phyloP scores from a whole-genome alignment of 2,329 filamentous ascomycete genomes.

The Sporothrix mexicana region DNA sequence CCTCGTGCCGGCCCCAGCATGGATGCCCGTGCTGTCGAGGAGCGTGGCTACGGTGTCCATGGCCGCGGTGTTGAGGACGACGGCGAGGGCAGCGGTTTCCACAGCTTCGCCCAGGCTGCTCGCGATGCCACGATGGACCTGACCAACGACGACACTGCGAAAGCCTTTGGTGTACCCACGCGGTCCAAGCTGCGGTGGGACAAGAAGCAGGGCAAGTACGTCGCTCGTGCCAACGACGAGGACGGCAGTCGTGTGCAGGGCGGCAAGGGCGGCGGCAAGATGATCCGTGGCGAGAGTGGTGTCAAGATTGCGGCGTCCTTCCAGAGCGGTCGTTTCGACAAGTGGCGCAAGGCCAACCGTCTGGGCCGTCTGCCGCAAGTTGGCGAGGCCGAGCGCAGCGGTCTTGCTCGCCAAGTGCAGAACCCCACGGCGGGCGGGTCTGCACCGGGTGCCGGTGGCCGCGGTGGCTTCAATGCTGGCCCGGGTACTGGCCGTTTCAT shows the following conservation, averaged over 20 bases:
- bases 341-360: conserved; percentile 87
- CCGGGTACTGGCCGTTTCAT: conserved; percentile 66
- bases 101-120: conserved; percentile 88
- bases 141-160: conserved; percentile 81
- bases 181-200: conserved; percentile 90
- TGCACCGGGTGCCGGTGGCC: conserved; percentile 29
- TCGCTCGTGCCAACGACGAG: conserved; percentile 87
- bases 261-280: conserved; percentile 55
- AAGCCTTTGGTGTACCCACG: conserved; percentile 77
- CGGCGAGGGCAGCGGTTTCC: conserved; percentile 64
- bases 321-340: conserved; percentile 90
- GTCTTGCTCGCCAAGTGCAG: conserved; percentile 42
- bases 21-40: conserved; percentile 67
- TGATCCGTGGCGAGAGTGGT: conserved; percentile 87
- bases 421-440: not conserved
- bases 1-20: conserved; percentile 72
- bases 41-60: conserved; percentile 91
- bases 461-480: conserved; percentile 43
- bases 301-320: conserved; percentile 96
- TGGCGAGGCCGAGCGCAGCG: conserved; percentile 74
- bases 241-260: conserved; percentile 71
- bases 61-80: conserved; percentile 43
- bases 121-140: conserved; percentile 90
- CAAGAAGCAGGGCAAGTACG: conserved; percentile 95
- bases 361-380: conserved; percentile 78